phyloP scores from a whole-genome alignment of 805 yeast genomes.

The Yarrowia alimentaria region DNA sequence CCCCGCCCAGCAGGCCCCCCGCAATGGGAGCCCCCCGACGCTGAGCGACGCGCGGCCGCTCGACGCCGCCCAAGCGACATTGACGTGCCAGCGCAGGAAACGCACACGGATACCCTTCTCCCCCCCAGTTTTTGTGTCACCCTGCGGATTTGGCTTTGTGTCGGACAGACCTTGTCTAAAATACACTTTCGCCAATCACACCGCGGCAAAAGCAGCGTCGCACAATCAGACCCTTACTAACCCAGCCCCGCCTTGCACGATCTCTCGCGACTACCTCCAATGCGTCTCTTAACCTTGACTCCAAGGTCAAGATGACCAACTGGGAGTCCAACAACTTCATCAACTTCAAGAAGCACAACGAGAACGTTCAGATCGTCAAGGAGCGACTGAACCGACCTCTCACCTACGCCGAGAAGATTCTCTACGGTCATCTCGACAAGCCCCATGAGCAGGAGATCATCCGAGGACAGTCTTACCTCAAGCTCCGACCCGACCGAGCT shows the following conservation, averaged over 20 bases:
- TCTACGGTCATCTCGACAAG: slow-evolving; percentile 91
- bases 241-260: slow-evolving; percentile 32
- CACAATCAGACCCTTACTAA: slow-evolving; percentile 5
- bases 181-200: not conserved
- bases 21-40: too few species aligned
- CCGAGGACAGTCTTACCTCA: slow-evolving; percentile 88
- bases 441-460: slow-evolving; percentile 82
- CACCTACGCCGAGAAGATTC: slow-evolving; percentile 91
- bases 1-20: too few species aligned
- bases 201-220: not conserved
- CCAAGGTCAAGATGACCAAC: slow-evolving; percentile 72
- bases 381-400: slow-evolving; percentile 81
- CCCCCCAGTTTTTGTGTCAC: too few species aligned
- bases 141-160: not conserved
- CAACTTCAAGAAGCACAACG: slow-evolving; percentile 86
- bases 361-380: slow-evolving; percentile 81
- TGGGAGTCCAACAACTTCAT: slow-evolving; percentile 68
- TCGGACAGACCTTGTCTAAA: not conserved
- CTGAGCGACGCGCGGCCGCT: too few species aligned
- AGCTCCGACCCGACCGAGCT: slow-evolving; percentile 95
- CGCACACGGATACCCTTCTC: too few species aligned
- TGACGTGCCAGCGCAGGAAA: too few species aligned
- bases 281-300: slow-evolving; percentile 51
- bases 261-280: slow-evolving; percentile 29
- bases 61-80: too few species aligned